Percentiles rank a stretch among this genome's conserved stretches.
Evolutionary conservation across 257 asterid genomes (phyloP).

Genomic region (Solanum chilense): DNA sequence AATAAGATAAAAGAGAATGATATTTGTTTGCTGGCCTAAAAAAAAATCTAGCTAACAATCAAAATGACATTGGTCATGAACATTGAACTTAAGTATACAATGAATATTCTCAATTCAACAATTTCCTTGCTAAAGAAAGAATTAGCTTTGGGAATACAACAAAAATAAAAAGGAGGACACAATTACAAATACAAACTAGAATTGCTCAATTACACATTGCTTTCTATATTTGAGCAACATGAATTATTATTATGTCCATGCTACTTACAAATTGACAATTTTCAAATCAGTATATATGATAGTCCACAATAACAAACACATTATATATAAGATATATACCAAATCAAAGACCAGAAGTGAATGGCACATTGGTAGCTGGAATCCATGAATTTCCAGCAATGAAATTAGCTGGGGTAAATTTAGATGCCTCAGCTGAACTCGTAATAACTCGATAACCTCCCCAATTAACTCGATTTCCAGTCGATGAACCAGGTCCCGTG

Average conservation of each 20-base stretch:
- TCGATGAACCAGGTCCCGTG: constrained; percentile 76
- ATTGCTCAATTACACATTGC: neutral
- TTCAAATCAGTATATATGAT: neutral
- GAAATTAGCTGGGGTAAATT: constrained; percentile 53
- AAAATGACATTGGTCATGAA: neutral
- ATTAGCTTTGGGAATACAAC: neutral
- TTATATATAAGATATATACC: neutral
- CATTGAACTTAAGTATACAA: neutral
- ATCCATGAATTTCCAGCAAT: constrained; percentile 71
- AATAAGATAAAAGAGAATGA: no score
- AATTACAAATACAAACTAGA: neutral
- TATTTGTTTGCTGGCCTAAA: no score
- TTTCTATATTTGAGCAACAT: neutral
- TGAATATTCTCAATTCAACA: neutral
- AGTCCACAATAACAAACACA: neutral
- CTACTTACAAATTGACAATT: neutral
- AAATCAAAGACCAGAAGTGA: constrained; percentile 50
- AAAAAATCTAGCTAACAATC: neutral
- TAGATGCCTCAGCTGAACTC: constrained; percentile 50
- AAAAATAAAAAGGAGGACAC: neutral
- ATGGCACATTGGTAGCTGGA: constrained; percentile 61
- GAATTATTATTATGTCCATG: neutral
- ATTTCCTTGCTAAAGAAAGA: neutral
- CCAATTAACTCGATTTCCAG: constrained; percentile 64
- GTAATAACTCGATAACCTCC: constrained; percentile 67